Evolutionary conservation across 2,329 filamentous ascomycete species (phyloP), one percentile per base, ranked within the genome.

Genomic region (Aspergillus proliferans): DNA sequence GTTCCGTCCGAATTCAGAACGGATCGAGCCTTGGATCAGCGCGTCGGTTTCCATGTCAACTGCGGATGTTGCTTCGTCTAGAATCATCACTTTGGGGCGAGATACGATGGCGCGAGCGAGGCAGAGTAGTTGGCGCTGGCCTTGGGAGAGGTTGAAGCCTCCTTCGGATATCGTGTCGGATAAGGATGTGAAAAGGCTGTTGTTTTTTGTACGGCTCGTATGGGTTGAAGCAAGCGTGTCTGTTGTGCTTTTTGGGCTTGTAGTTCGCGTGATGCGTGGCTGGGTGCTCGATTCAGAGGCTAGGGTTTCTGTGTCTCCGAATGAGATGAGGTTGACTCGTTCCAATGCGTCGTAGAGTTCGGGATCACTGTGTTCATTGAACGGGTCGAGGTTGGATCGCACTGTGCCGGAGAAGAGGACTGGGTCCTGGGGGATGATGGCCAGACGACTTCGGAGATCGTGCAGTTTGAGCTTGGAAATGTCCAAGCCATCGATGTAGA

Each of bases 371-470:
- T 87, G 81, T 49, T 86, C 74, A 49, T 84, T 75, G 57, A 90
- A 90, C 0, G 87, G 84, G 61, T 92, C 88, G 4, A 92, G 77
- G 59, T 92, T 92, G 41, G 77, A 83, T 43, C 87, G 78, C 21
- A 93, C 73, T 0, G 87, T 90, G 26, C 88, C 88, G 1, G 84
- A 87, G 69, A 92, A 91, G 6, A 93, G 76, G 1, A 91, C 86
- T 0, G 88, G 87, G 55, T 93, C 87, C 69, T 90, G 85, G 2
- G 88, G 87, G 46, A 92, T 91, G 57, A 92, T 91, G 43, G 86
- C 85, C 1, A 92, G 70, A 0, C 86, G 77, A 12, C 81, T 84
- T 21, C 87, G 79, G 4, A 92, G 72, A 46, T 85, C 81, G 47
- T 84, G 50, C 0, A 59, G 54, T 8, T 50, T 56, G 42, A 62